Conservation (phyloP, 2,329 filamentous ascomycete species). For the Colletotrichum cuscutae region DNA sequence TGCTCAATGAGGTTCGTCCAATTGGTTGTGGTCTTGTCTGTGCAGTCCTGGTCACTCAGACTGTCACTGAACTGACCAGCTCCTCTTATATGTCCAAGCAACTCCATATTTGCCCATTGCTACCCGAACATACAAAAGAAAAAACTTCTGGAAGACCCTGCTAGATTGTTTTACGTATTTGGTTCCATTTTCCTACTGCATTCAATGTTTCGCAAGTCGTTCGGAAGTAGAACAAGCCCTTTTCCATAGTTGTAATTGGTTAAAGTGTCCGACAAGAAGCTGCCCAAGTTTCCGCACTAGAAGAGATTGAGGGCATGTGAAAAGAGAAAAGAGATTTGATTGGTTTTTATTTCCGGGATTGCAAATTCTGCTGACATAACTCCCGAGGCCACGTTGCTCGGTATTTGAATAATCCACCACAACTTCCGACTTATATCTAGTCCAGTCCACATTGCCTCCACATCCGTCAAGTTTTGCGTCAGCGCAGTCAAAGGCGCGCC, state of each 20-base stretch:
- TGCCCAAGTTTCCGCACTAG: neutral
- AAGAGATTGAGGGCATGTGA: neutral
- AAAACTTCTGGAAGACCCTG: neutral
- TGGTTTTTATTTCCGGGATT: neutral
- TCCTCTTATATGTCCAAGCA: neutral
- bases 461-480: neutral
- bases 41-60: neutral
- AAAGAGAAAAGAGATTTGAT: neutral
- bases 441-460: neutral
- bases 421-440: conserved; percentile 15
- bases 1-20: neutral
- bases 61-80: neutral
- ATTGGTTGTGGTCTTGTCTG: neutral
- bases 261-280: neutral
- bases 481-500: neutral
- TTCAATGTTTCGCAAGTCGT: neutral
- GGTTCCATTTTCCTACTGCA: neutral
- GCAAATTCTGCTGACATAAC: neutral
- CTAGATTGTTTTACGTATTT: neutral
- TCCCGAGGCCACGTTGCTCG: neutral
- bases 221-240: neutral
- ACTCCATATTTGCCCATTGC: neutral
- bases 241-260: neutral
- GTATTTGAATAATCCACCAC: neutral
- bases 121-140: neutral